phyloP scores from a whole-genome alignment of 805 yeast species.

The Kazachstania taianensis region DNA sequence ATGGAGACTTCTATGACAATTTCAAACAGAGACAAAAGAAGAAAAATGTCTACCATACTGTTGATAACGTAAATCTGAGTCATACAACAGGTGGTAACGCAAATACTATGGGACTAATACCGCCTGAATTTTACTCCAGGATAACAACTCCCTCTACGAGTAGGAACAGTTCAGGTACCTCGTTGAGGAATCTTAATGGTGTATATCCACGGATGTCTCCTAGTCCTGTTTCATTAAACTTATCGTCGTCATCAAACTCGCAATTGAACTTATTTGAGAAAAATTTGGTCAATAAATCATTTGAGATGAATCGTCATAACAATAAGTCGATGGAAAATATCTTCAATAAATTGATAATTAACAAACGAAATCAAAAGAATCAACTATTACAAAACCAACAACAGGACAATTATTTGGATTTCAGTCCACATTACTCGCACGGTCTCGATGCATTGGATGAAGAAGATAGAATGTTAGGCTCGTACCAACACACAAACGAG shows the following conservation, averaged over 20 bases:
- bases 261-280: slow-evolving; percentile 16
- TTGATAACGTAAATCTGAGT: slow-evolving; percentile 1
- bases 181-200: slow-evolving; percentile 12
- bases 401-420: too few species aligned
- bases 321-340: slow-evolving; percentile 6
- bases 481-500: not conserved
- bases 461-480: slow-evolving; percentile 27
- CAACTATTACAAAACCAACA: not conserved
- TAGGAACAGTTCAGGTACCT: slow-evolving; percentile 23
- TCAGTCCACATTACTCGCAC: slow-evolving; percentile 2
- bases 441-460: slow-evolving; percentile 14
- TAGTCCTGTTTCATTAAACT: slow-evolving; percentile 1
- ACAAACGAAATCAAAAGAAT: slow-evolving; percentile 8
- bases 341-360: slow-evolving; percentile 6
- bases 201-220: slow-evolving; percentile 1
- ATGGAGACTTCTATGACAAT: slow-evolving; percentile 23
- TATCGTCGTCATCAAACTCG: not conserved
- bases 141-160: slow-evolving; percentile 27
- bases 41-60: not conserved
- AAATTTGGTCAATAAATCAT: slow-evolving; percentile 22
- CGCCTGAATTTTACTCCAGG: slow-evolving; percentile 29
- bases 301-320: slow-evolving; percentile 19
- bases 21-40: slow-evolving; percentile 1
- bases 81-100: too few species aligned
- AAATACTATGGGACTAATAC: slow-evolving; percentile 21